Percentiles rank a stretch among this genome's conserved stretches.
phyloP scores from a whole-genome alignment of 169 alveolate species.

The Plasmodium malariae region DNA sequence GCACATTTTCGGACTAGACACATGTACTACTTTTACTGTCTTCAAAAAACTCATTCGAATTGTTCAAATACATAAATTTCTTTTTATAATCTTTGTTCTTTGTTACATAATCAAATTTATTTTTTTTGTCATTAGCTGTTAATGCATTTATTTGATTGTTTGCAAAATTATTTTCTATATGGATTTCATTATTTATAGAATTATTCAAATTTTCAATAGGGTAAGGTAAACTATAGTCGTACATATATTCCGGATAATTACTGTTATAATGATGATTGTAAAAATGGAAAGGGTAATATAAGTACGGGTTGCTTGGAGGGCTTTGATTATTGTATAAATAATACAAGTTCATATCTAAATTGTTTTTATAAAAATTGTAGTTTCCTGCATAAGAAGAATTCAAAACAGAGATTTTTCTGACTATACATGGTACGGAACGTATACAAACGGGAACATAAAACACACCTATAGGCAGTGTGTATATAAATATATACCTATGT shows the following conservation, averaged over 20 bases:
- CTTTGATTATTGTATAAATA: conserved; percentile 43
- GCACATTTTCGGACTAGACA: not conserved
- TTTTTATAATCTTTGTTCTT: conserved; percentile 47
- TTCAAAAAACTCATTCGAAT: conserved; percentile 33
- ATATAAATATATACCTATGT: too few relatives aligned
- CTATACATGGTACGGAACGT: too few relatives aligned
- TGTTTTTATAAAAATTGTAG: conserved; percentile 50
- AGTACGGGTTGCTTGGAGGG: conserved; percentile 23
- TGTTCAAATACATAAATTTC: conserved; percentile 10
- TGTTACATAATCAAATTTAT: conserved; percentile 31
- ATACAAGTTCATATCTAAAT: conserved; percentile 51
- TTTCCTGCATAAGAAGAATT: conserved; percentile 18
- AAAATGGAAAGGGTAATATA: conserved; percentile 39
- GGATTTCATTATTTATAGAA: conserved; percentile 14
- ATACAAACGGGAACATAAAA: too few relatives aligned
- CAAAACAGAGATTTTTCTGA: not conserved
- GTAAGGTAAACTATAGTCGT: conserved; percentile 35
- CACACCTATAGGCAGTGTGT: too few relatives aligned
- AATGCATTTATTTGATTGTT: conserved; percentile 26
- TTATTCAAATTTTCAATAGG: conserved; percentile 28
- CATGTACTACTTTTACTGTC: conserved; percentile 45
- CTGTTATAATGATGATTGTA: conserved; percentile 15
- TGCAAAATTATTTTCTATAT: conserved; percentile 29
- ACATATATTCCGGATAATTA: conserved; percentile 47
- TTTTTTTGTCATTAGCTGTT: conserved; percentile 17